Evolutionary conservation across 2,329 filamentous ascomycete genomes (phyloP).

Genomic region (Phoma sp.): DNA sequence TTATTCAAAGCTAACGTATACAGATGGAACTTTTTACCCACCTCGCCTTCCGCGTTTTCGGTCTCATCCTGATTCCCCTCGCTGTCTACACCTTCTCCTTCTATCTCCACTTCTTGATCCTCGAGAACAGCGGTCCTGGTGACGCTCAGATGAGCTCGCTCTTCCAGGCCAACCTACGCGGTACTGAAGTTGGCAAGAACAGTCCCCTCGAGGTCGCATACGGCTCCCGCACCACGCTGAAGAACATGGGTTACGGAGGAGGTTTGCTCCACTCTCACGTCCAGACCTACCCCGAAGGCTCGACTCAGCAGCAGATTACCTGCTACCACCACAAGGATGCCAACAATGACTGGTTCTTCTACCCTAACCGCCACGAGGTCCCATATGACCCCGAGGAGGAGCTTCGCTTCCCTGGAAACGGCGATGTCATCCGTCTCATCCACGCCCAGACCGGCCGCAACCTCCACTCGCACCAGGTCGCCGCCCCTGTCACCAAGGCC

Average conservation of each 20-base stretch:
- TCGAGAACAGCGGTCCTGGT: constrained; percentile 91
- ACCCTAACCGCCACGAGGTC: constrained; percentile 82
- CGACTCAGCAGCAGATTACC: constrained; percentile 92
- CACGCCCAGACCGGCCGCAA: constrained; percentile 97
- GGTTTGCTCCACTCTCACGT: constrained; percentile 96
- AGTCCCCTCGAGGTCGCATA: constrained; percentile 91
- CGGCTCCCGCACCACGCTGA: constrained; percentile 89
- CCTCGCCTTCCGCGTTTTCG: constrained; percentile 78
- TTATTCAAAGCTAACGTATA: constrained; percentile 30
- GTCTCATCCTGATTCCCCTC: constrained; percentile 86
- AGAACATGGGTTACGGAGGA: constrained; percentile 99
- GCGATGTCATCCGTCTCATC: constrained; percentile 81
- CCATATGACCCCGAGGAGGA: constrained; percentile 76
- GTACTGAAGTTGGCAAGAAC: constrained; percentile 92
- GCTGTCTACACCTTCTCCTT: constrained; percentile 96
- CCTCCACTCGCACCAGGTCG: constrained; percentile 90
- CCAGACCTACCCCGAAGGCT: constrained; percentile 94
- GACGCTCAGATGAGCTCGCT: constrained; percentile 99
- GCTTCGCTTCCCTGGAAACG: constrained; percentile 77
- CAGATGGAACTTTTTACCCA: constrained; percentile 76
- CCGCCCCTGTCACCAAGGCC: constrained; percentile 86
- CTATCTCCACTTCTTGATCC: constrained; percentile 89
- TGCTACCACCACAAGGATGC: constrained; percentile 99
- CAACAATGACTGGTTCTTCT: constrained; percentile 99
- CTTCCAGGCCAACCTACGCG: constrained; percentile 95